Base-by-base conservation (phyloP, 1,284 basidiomycete species). In the Golubevia pallescens region DNA sequence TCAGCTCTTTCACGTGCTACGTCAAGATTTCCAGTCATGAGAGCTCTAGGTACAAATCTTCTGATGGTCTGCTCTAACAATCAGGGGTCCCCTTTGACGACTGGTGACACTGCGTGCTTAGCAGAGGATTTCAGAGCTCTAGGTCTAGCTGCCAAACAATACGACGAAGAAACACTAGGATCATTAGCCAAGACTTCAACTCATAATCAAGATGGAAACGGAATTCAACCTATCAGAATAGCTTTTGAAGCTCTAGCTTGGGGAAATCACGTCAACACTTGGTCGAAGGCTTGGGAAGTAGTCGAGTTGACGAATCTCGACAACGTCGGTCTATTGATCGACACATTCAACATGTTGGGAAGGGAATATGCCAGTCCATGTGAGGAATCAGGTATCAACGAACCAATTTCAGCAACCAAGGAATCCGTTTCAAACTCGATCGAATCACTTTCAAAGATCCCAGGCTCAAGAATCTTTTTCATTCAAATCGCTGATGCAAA, bases 291-390 rank as follows among this genome's bases (percentile, higher is more conserved):
- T 0, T 87, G 78, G 75, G 69, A 80, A 10, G 77, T 80, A 6
- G 78, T 87, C 4, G 66, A 74, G 28, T 28, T 56, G 4, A 79
- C 77, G 10, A 67, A 86, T 66, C 65, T 77, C 2, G 62, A 69
- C 20, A 86, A 86, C 56, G 69, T 86, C 21, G 86, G 86, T 3
- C 67, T 87, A 53, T 84, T 83, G 60, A 71, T 87, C 64, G 86
- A 87, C 73, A 80, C 81, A 8, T 87, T 87, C 83, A 86, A 87
- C 69, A 86, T 82, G 1, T 69, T 86, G 4, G 86, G 78, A 0
- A 72, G 80, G 60, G 81, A 86, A 64, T 86, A 75, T 68, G 86
- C 86, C 16, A 63, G 38, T 48, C 57, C 58, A 60, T 64, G 62
- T 57, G 62, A 57, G 16, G 62, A 59, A 8, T 58, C 62, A 21